Conservation (phyloP, 352 stramenopile species). For the Phytophthora pini region DNA sequence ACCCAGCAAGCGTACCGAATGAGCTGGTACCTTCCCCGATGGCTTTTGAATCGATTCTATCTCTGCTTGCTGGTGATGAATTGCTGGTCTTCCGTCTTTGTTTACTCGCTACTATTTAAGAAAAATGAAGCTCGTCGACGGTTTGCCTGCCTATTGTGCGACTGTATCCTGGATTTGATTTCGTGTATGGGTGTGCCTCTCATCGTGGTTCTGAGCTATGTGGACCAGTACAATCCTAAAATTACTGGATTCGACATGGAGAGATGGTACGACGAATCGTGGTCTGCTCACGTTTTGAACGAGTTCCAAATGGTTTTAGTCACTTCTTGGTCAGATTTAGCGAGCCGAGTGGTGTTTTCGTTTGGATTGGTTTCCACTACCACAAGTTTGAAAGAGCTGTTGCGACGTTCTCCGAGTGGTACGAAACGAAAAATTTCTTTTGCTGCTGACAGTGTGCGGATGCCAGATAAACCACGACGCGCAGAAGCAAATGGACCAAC, state of each 20-base stretch:
- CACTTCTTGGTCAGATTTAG: conserved; percentile 24
- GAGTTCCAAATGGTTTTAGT: conserved; percentile 35
- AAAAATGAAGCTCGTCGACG: conserved; percentile 13
- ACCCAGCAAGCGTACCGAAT: conserved; percentile 16
- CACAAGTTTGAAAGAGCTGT: conserved; percentile 24
- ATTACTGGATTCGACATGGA: conserved; percentile 21
- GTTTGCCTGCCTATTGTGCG: conserved; percentile 30
- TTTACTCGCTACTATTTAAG: conserved; percentile 7
- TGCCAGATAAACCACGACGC: too few species aligned
- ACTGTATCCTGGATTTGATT: conserved; percentile 33
- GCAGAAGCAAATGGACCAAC: too few species aligned
- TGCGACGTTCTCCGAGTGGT: neutral
- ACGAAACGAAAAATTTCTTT: too few species aligned
- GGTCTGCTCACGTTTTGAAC: conserved; percentile 19
- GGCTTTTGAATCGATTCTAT: conserved; percentile 6
- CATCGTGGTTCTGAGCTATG: conserved; percentile 26
- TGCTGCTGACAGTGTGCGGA: too few species aligned
- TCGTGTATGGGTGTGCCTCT: conserved; percentile 27
- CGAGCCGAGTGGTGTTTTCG: conserved; percentile 19
- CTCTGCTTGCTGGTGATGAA: conserved; percentile 7
- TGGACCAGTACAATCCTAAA: conserved; percentile 18
- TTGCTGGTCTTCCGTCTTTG: conserved; percentile 13
- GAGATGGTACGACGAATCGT: conserved; percentile 1
- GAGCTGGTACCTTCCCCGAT: conserved; percentile 1
- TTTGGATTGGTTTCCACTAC: conserved; percentile 20